A percentile compares a stretch with the other conserved stretches of the same genome.
Conservation (phyloP, 805 yeast genomes). For the Lachancea dasiensis region DNA sequence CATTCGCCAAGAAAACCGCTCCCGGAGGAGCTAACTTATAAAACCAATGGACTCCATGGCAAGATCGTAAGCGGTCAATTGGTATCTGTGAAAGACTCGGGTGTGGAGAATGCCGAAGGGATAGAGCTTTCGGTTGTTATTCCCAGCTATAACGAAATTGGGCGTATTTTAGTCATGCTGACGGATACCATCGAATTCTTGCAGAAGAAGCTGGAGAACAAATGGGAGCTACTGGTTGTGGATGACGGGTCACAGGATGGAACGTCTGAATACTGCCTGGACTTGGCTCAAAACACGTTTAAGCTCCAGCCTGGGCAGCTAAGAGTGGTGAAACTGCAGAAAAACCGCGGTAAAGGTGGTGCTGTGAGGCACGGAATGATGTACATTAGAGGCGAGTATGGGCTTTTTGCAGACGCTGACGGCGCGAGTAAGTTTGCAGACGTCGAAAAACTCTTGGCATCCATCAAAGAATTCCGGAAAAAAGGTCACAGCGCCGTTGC, state of each 20-base stretch:
- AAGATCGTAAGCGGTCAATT: constrained; percentile 28
- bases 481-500: constrained; percentile 51
- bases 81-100: constrained; percentile 18
- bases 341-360: constrained; percentile 93
- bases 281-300: constrained; percentile 43
- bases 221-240: constrained; percentile 68
- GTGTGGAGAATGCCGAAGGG: constrained; percentile 25
- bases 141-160: constrained; percentile 89
- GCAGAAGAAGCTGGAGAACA: constrained; percentile 28
- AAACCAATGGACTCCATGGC: constrained; percentile 39
- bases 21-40: constrained; percentile 47
- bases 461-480: constrained; percentile 32
- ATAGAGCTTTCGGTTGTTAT: constrained; percentile 70
- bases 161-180: constrained; percentile 64
- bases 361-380: constrained; percentile 93
- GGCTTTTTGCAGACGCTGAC: constrained; percentile 94
- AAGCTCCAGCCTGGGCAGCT: constrained; percentile 51
- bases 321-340: constrained; percentile 60
- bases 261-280: constrained; percentile 65
- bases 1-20: constrained; percentile 57
- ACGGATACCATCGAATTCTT: constrained; percentile 60
- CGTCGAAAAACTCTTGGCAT: constrained; percentile 43
- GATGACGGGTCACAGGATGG: constrained; percentile 91
- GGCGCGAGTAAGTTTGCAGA: constrained; percentile 87
- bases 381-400: constrained; percentile 62